Conservation (phyloP, 2,329 filamentous ascomycete species). For the Lizonia empirigonia region DNA sequence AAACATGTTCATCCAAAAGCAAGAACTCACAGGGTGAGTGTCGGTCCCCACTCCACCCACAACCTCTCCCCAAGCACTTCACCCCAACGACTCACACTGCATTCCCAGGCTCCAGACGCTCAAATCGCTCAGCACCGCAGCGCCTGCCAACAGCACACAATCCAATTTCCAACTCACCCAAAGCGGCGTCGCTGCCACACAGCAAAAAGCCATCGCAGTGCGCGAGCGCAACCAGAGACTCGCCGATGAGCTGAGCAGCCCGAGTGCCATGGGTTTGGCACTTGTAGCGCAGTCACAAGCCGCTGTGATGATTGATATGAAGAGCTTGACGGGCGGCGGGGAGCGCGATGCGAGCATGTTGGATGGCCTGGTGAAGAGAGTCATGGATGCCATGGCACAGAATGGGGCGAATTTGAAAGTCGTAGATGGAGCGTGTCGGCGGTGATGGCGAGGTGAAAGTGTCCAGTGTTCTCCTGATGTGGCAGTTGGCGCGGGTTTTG, state of each 20-base stretch:
- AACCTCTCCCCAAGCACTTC: neutral
- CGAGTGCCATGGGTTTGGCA: slow-evolving; percentile 20
- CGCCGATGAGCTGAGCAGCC: slow-evolving; percentile 24
- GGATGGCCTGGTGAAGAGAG: slow-evolving; percentile 19
- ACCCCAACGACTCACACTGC: no score
- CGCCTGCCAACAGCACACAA: slow-evolving; percentile 9
- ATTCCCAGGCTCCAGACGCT: slow-evolving; percentile 8
- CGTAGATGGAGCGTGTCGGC: neutral
- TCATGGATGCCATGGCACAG: slow-evolving; percentile 24
- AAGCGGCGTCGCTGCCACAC: slow-evolving; percentile 16
- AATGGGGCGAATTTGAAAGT: slow-evolving; percentile 25
- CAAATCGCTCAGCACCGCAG: slow-evolving; percentile 13
- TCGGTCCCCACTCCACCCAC: no score
- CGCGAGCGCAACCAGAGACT: slow-evolving; percentile 29
- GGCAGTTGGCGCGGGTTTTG: neutral
- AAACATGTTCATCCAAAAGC: slow-evolving; percentile 29
- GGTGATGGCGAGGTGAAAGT: slow-evolving; percentile 1
- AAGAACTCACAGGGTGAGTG: slow-evolving; percentile 28
- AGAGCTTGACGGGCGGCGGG: slow-evolving; percentile 10
- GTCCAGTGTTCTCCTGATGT: neutral
- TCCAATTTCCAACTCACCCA: slow-evolving; percentile 17
- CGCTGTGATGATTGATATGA: slow-evolving; percentile 22
- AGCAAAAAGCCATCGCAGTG: slow-evolving; percentile 25
- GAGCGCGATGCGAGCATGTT: slow-evolving; percentile 15
- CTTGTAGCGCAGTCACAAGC: slow-evolving; percentile 24